phyloP scores from a whole-genome alignment of 768 basidiomycete genomes.

The Dendrothele bispora region DNA sequence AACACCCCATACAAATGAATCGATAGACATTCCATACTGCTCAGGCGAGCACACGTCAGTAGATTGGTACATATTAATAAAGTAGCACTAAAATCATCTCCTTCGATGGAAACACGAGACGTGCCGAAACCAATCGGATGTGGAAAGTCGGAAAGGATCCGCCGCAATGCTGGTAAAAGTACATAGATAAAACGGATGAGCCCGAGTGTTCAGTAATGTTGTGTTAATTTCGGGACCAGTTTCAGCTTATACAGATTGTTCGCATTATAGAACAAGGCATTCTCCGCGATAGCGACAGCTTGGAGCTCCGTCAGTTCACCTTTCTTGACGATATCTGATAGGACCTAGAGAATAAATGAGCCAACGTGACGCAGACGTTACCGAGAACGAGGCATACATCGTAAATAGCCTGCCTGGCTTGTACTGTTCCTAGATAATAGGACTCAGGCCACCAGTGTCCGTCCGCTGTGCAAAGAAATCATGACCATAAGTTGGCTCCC shows the following conservation, averaged over 20 bases:
- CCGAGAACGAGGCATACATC: conserved; percentile 38
- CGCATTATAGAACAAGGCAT: conserved; percentile 66
- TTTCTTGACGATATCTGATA: conserved; percentile 45
- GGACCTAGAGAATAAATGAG: conserved; percentile 57
- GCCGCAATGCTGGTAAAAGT: no score
- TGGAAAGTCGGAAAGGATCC: no score
- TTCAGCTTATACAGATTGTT: conserved; percentile 62
- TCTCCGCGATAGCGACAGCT: conserved; percentile 53
- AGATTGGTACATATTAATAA: no score
- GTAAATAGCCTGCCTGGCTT: conserved; percentile 63
- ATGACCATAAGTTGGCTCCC: no score
- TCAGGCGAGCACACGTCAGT: no score
- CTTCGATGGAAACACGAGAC: no score
- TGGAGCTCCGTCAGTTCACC: conserved; percentile 55
- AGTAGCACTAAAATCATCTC: no score
- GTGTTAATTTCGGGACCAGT: conserved; percentile 34
- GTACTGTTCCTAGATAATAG: conserved; percentile 65
- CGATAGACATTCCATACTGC: no score
- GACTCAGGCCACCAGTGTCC: conserved; percentile 78
- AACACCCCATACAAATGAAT: no score
- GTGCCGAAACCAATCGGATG: no score
- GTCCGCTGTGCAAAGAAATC: conserved; percentile 45
- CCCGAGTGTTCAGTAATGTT: no score
- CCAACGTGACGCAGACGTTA: not conserved
- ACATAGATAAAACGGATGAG: no score